Conservation (phyloP, 805 yeast species). For the Ogataea sp. region DNA sequence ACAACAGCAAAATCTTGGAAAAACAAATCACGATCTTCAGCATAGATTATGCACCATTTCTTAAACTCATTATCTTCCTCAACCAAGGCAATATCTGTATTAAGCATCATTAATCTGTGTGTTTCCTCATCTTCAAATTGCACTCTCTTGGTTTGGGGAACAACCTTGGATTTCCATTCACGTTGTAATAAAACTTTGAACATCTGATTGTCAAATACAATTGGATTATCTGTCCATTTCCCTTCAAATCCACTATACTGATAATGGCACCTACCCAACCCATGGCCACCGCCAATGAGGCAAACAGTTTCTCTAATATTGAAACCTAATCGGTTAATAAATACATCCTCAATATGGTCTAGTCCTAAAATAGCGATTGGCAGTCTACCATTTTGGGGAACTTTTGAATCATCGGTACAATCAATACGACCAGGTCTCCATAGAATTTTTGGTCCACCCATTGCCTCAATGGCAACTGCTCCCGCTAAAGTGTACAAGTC, state of each 20-base stretch:
- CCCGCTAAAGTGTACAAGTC: constrained; percentile 79
- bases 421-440: constrained; percentile 85
- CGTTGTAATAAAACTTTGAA: constrained; percentile 41
- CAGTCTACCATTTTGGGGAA: constrained; percentile 61
- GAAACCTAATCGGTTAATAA: constrained; percentile 53
- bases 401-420: constrained; percentile 35
- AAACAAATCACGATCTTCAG: constrained; percentile 55
- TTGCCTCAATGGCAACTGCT: constrained; percentile 66
- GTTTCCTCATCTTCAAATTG: constrained; percentile 30
- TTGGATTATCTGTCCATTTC: constrained; percentile 36
- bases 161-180: constrained; percentile 33
- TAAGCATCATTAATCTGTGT: constrained; percentile 68
- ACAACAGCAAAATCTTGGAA: constrained; percentile 58
- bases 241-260: constrained; percentile 41
- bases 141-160: constrained; percentile 32
- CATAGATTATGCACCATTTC: constrained; percentile 58
- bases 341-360: constrained; percentile 55
- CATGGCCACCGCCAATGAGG: constrained; percentile 70
- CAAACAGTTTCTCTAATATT: constrained; percentile 68
- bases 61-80: constrained; percentile 52
- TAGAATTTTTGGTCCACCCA: constrained; percentile 68
- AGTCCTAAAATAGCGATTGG: constrained; percentile 68
- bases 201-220: constrained; percentile 34
- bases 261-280: constrained; percentile 69
- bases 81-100: constrained; percentile 63